phyloP scores from a whole-genome alignment of 2,329 filamentous ascomycete species.

The Microcyclospora pomicola region DNA sequence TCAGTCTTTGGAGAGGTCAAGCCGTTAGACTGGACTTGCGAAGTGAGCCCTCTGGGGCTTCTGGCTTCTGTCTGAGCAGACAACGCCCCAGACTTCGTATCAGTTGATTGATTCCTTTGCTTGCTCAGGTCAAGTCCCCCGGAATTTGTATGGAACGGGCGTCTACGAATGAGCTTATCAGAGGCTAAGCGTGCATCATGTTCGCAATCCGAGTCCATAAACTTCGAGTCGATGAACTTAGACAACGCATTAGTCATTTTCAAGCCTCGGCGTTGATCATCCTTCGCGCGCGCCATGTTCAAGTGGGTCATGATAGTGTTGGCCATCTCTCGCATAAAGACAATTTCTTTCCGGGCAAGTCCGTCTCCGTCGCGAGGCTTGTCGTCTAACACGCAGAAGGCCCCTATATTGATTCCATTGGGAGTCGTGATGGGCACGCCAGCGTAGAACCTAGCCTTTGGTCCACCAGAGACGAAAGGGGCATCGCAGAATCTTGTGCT shows the following conservation, averaged over 20 bases:
- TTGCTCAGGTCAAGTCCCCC: no score
- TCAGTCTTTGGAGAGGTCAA: no score
- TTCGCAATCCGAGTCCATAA: no score
- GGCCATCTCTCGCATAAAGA: constrained; percentile 8
- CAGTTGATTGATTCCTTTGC: no score
- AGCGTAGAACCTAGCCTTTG: constrained; percentile 20
- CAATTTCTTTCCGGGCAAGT: constrained; percentile 23
- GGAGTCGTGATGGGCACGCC: constrained; percentile 23
- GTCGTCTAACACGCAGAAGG: constrained; percentile 22
- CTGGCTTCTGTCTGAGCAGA: no score
- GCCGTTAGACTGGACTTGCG: no score
- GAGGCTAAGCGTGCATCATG: no score
- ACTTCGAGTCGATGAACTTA: neutral
- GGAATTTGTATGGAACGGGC: no score
- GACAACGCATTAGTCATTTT: constrained; percentile 40
- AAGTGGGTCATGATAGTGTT: constrained; percentile 8
- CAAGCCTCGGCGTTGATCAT: constrained; percentile 39
- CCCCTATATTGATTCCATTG: constrained; percentile 20
- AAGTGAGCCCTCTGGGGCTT: no score
- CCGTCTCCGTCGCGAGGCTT: constrained; percentile 11
- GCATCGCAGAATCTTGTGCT: constrained; percentile 17
- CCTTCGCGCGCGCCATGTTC: constrained; percentile 34
- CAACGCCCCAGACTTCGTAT: no score
- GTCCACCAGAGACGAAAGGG: constrained; percentile 19
- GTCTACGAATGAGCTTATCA: no score